phyloP scores from a whole-genome alignment of 148 eudicot species.

The Rhododendron ferrugineum region DNA sequence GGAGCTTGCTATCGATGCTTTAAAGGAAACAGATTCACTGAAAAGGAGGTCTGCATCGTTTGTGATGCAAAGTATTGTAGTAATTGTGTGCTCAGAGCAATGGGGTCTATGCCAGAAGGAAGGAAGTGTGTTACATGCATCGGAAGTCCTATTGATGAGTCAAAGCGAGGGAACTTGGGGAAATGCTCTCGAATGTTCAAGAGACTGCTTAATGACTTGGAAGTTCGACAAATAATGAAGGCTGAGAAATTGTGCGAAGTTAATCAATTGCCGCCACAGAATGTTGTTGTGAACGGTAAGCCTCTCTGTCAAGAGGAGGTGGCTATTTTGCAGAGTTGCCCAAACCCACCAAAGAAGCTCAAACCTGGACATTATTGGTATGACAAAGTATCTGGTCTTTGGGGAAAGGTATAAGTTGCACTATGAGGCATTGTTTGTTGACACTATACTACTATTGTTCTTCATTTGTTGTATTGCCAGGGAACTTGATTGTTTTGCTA shows the following conservation, averaged over 20 bases:
- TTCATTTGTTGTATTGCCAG: conserved; percentile 7
- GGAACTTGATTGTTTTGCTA: conserved; percentile 8
- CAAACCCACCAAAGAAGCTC: conserved; percentile 83
- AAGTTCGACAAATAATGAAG: conserved; percentile 84
- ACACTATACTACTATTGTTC: neutral
- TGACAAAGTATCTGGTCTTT: conserved; percentile 98
- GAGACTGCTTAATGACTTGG: conserved; percentile 84
- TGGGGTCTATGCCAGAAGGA: conserved; percentile 99
- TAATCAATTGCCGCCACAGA: conserved; percentile 90
- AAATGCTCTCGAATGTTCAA: conserved; percentile 88
- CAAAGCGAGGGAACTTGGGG: conserved; percentile 75
- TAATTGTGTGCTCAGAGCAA: conserved; percentile 86
- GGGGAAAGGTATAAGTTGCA: conserved; percentile 84
- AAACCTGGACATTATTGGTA: conserved; percentile 97
- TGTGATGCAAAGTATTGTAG: conserved; percentile 92
- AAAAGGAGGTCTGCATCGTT: conserved; percentile 89
- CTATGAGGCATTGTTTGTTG: neutral
- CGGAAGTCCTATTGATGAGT: conserved; percentile 79
- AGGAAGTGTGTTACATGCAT: conserved; percentile 94
- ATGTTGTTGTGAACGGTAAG: conserved; percentile 73
- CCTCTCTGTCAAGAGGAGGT: conserved; percentile 87
- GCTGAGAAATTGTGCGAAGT: conserved; percentile 87
- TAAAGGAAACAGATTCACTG: conserved; percentile 82
- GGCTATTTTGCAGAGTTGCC: conserved; percentile 59
- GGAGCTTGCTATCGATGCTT: conserved; percentile 89